Conservation (phyloP, 1,139 yeast species). For the Tardiomyces digboiensis region DNA sequence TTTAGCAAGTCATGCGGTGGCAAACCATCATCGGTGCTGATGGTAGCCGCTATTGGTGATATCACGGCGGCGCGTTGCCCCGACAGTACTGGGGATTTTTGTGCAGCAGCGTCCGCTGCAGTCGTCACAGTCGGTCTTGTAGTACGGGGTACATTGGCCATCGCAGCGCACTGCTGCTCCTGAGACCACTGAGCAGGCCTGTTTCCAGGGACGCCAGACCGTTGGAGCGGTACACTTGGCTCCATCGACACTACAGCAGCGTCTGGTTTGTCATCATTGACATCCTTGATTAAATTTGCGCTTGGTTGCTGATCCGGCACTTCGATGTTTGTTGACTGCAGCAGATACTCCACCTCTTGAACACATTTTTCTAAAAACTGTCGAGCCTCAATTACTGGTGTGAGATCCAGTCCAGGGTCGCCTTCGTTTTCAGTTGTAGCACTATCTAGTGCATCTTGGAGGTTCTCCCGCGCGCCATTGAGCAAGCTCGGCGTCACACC, state of each 20-base stretch:
- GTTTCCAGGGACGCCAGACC: neutral
- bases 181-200: neutral
- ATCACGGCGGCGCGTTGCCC: neutral
- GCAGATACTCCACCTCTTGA: constrained; percentile 26
- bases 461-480: constrained; percentile 3
- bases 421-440: neutral
- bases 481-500: too few relatives aligned
- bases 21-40: neutral
- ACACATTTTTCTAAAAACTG: constrained; percentile 26
- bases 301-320: neutral
- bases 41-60: neutral
- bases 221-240: neutral
- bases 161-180: constrained; percentile 1
- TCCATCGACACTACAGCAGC: neutral
- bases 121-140: constrained; percentile 1
- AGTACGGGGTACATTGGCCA: neutral
- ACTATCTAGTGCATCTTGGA: constrained; percentile 4
- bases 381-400: constrained; percentile 22
- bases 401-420: constrained; percentile 14
- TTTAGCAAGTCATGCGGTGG: neutral
- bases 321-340: constrained; percentile 18
- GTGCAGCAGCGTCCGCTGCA: neutral
- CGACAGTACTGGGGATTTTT: neutral
- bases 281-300: too few relatives aligned
- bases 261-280: neutral